Conservation (phyloP, 208 protist species). For the Balamuthia mandrillaris region DNA sequence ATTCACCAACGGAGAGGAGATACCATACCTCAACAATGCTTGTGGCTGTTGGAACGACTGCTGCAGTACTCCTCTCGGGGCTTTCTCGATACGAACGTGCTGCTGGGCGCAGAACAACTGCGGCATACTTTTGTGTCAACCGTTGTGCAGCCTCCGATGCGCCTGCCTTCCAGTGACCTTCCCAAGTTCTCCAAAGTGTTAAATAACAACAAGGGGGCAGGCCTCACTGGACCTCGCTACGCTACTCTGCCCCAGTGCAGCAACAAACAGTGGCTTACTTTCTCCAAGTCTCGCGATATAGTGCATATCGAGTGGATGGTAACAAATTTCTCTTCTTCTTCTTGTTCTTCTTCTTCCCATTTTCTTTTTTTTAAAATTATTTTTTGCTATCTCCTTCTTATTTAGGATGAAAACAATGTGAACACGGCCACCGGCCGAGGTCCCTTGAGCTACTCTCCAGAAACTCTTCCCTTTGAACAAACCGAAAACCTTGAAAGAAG, state of each 20-base stretch:
- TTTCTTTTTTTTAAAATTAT: not conserved
- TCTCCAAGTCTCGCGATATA: not conserved
- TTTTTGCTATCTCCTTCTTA: not conserved
- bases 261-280: not conserved
- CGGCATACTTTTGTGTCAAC: not conserved
- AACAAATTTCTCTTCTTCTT: not conserved
- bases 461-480: not conserved
- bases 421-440: not conserved
- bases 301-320: not conserved
- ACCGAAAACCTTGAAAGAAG: no score
- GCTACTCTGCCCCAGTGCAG: not conserved
- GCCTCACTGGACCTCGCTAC: not conserved
- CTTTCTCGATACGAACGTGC: not conserved
- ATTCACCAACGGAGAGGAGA: constrained; percentile 34
- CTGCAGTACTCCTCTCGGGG: constrained; percentile 32
- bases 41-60: constrained; percentile 48
- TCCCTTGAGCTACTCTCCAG: not conserved
- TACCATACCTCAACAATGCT: no score
- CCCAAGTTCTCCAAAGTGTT: not conserved
- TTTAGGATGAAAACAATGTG: not conserved
- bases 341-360: not conserved
- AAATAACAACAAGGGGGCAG: not conserved
- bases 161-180: not conserved
- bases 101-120: not conserved
- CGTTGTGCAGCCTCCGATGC: not conserved